phyloP scores from a whole-genome alignment of 306 rosid species.

The Erythrophleum fordii region DNA sequence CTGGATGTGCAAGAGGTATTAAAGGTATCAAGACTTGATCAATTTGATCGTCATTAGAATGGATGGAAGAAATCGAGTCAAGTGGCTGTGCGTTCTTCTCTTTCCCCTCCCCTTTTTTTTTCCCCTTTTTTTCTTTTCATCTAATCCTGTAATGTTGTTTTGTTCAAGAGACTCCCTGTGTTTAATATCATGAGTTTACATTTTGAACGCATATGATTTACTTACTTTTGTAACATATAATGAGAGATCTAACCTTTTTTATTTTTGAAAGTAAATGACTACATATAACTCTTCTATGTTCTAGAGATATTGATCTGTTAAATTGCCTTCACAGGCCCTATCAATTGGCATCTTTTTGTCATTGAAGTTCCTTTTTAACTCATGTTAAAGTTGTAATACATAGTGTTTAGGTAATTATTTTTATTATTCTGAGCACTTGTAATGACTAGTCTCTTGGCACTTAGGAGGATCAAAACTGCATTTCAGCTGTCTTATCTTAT shows the following conservation, averaged over 20 bases:
- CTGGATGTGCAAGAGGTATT: slow-evolving; percentile 70
- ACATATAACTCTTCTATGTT: not conserved
- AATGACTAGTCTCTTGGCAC: not conserved
- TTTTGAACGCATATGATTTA: not conserved
- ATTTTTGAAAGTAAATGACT: not conserved
- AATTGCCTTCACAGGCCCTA: not conserved
- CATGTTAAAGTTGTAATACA: not conserved
- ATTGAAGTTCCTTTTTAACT: not conserved
- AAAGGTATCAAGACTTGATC: slow-evolving; percentile 40
- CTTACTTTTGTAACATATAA: not conserved
- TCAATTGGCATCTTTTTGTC: not conserved
- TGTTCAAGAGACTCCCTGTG: not conserved
- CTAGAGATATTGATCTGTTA: not conserved
- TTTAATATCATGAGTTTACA: not conserved
- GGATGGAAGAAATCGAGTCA: not conserved
- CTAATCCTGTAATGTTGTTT: not conserved
- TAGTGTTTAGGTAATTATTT: too few relatives aligned
- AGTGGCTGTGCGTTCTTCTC: not conserved
- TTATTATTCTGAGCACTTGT: too few relatives aligned
- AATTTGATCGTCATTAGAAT: not conserved
- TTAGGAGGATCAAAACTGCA: not conserved
- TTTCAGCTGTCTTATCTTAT: not conserved
- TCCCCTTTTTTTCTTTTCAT: too few relatives aligned
- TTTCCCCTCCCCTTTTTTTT: too few relatives aligned
- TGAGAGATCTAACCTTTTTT: not conserved